Percentiles rank a stretch among this genome's conserved stretches.
Evolutionary conservation across 805 yeast species (phyloP).

Genomic region (Kurtzmaniella cleridarum): DNA sequence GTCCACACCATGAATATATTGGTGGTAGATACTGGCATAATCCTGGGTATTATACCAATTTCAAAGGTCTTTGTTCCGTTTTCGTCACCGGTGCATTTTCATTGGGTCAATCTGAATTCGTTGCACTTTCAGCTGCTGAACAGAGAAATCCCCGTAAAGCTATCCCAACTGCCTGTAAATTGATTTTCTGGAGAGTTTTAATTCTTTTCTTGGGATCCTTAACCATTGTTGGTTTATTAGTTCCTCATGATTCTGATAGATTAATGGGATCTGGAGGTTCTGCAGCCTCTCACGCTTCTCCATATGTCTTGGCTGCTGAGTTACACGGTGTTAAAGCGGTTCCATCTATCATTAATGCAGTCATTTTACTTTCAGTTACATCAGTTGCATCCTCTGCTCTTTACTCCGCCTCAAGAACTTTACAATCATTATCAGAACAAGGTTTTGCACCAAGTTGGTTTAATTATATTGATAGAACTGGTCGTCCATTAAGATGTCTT

Average conservation of each 20-base stretch:
- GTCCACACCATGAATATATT: constrained; percentile 24
- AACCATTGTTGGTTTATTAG: constrained; percentile 23
- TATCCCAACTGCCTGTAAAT: constrained; percentile 20
- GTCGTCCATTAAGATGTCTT: constrained; percentile 38
- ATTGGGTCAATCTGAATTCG: constrained; percentile 29
- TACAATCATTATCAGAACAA: constrained; percentile 38
- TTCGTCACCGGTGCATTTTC: constrained; percentile 30
- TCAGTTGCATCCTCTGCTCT: constrained; percentile 39
- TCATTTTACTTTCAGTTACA: constrained; percentile 35
- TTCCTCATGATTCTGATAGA: constrained; percentile 16
- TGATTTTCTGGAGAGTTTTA: constrained; percentile 21
- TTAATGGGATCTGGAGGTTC: constrained; percentile 19
- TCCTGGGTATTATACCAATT: constrained; percentile 24
- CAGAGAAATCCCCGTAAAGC: constrained; percentile 21
- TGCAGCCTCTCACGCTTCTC: constrained; percentile 32
- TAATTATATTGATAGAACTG: constrained; percentile 35
- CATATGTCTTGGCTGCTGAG: constrained; percentile 38
- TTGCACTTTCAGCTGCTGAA: constrained; percentile 25
- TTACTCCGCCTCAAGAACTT: constrained; percentile 38
- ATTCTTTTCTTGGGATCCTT: constrained; percentile 25
- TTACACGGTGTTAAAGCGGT: constrained; percentile 33
- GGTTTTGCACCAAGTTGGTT: constrained; percentile 36
- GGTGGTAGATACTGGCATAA: constrained; percentile 29
- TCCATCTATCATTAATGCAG: constrained; percentile 38
- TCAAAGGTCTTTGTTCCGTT: constrained; percentile 26